phyloP scores from a whole-genome alignment of 1,284 basidiomycete genomes.

The Naganishia cerealis region DNA sequence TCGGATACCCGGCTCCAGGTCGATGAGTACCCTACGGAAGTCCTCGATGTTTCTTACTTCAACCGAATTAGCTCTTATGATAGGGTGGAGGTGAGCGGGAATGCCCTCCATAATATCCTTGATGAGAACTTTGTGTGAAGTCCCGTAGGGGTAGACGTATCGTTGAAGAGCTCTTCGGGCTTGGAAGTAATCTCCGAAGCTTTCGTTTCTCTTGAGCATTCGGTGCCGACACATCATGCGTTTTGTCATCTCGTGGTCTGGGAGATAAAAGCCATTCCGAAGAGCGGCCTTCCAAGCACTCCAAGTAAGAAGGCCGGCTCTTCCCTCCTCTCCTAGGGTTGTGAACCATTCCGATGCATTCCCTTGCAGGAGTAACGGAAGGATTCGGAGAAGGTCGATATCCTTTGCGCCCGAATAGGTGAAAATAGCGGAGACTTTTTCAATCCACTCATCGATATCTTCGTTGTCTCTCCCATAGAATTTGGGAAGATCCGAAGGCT shows the following conservation, averaged over 20 bases:
- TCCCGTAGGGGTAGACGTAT: slow-evolving; percentile 24
- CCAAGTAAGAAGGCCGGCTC: slow-evolving; percentile 13
- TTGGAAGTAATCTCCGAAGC: slow-evolving; percentile 22
- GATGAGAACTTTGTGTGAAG: slow-evolving; percentile 10
- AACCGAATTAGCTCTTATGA: slow-evolving; percentile 15
- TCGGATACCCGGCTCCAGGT: too few species aligned
- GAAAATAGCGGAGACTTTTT: slow-evolving; percentile 19
- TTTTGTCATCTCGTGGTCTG: slow-evolving; percentile 16
- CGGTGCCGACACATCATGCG: slow-evolving; percentile 8
- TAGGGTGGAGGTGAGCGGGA: not conserved
- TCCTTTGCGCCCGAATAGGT: too few species aligned
- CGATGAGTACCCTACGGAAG: slow-evolving; percentile 21
- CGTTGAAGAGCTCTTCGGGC: slow-evolving; percentile 16
- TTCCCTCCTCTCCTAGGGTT: slow-evolving; percentile 2
- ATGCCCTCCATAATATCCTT: too few species aligned
- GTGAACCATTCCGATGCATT: slow-evolving; percentile 25
- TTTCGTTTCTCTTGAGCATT: slow-evolving; percentile 3
- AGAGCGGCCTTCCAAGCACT: slow-evolving; percentile 17
- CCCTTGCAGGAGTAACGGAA: slow-evolving; percentile 20
- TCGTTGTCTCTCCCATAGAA: slow-evolving; percentile 15
- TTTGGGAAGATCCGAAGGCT: slow-evolving; percentile 20
- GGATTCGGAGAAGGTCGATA: too few species aligned
- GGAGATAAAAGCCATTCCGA: slow-evolving; percentile 18
- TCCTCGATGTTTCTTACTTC: slow-evolving; percentile 6
- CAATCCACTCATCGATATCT: slow-evolving; percentile 28